Evolutionary conservation across 176 grass and related monocot genomes (phyloP), one percentile per base, ranked within the genome.

Genomic region (Carex myosuroides): DNA sequence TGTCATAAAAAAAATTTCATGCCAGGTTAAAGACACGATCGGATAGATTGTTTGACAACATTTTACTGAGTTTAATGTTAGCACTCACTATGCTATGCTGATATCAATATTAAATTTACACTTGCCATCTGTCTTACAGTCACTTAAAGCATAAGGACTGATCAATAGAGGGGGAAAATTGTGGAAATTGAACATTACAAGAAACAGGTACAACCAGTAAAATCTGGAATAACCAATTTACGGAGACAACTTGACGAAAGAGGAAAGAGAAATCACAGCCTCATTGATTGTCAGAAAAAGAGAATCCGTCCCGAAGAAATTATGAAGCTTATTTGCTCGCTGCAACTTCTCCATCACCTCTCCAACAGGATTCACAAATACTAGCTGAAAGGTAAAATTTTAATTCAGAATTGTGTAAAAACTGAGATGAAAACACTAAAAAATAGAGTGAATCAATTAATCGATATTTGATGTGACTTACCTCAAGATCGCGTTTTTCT

Each of bases 261-360:
- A 57, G 35, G 92, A 91, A 71, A 91, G 88, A 5, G 95, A 94
- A 83, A 94, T 69, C 6, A 98, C 83, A 22, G 95, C 92, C 80
- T 98, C 92, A 2, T 74, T 83, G 6, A 88, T 90, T n/a, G 95
- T 95, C 56, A 98, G 87, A 81, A 93, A 93, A 67, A 98, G 76
- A 75, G 84, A 90, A 61, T 95, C 82, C 0, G 79, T 76, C 17
- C 80, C 90, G 17, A 93, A 91, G 86, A 92, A 84, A 20, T 85
- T 80, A 11, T 93, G 82, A 70, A 88, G 79, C 30, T 83, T 53
- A 1, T 98, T 98, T 16, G 86, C 89, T 76, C 95, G 84, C n/a
- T 98, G 91, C 84, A 98, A 89, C 68, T 98, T 98, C 80, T 98
- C 95, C 89, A 98, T 98, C 26, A 95, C 92, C 78, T 98, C 95